phyloP scores from a whole-genome alignment of 106 monocot species.

The Acanthochlamys bracteata region DNA sequence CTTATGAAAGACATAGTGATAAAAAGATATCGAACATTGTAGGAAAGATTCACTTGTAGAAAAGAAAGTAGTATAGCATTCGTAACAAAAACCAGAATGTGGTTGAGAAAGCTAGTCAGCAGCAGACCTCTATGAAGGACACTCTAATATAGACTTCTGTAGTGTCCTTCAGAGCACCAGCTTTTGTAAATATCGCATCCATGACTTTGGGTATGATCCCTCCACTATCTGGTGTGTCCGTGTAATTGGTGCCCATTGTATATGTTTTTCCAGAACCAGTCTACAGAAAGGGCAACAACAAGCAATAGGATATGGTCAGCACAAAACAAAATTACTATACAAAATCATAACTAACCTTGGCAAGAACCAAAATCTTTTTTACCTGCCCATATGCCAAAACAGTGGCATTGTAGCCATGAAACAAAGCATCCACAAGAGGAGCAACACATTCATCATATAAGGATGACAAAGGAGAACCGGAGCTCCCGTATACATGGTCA shows the following conservation, averaged over 20 bases:
- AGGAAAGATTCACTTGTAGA: too few relatives aligned
- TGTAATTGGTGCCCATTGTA: conserved; percentile 96
- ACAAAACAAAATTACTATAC: background rate
- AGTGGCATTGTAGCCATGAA: conserved; percentile 90
- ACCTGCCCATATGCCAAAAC: conserved; percentile 99
- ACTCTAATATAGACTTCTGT: conserved; percentile 81
- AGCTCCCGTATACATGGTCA: conserved; percentile 81
- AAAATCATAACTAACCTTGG: background rate
- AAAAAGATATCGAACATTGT: too few relatives aligned
- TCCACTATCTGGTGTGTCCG: conserved; percentile 14
- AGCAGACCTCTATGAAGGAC: conserved; percentile 86
- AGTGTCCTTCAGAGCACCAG: conserved; percentile 28
- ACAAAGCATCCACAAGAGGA: conserved; percentile 77
- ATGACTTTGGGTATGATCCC: conserved; percentile 61
- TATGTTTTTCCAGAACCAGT: conserved; percentile 99
- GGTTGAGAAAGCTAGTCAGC: background rate
- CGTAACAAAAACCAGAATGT: background rate
- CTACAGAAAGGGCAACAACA: conserved; percentile 21
- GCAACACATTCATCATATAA: conserved; percentile 71
- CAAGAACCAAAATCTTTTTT: background rate
- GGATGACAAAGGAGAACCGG: conserved; percentile 26
- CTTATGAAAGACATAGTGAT: background rate
- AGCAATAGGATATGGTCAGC: background rate
- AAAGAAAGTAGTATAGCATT: background rate
- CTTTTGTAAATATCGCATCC: conserved; percentile 65